Percentiles rank a stretch among this genome's conserved stretches.
phyloP scores from a whole-genome alignment of 352 stramenopile genomes.

The Pythium phragmiticola region DNA sequence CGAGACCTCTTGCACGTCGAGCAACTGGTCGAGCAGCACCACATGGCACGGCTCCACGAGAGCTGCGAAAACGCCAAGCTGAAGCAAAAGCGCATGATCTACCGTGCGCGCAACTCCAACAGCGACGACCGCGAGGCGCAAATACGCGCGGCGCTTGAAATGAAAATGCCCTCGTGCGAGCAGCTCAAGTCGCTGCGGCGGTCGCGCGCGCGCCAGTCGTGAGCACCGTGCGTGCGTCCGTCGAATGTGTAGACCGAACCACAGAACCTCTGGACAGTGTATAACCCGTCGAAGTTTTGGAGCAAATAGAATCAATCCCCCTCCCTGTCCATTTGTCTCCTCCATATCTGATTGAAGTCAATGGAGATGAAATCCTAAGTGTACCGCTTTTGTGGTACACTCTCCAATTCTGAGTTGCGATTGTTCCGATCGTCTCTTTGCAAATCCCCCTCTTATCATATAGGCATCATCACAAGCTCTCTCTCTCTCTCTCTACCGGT shows the following conservation, averaged over 20 bases:
- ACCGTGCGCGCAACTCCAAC: slow-evolving; percentile 75
- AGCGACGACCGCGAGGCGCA: slow-evolving; percentile 71
- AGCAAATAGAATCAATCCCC: slow-evolving; percentile 6
- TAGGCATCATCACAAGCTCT: neutral
- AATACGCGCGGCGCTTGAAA: slow-evolving; percentile 77
- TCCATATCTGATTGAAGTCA: slow-evolving; percentile 8
- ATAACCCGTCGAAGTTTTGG: neutral
- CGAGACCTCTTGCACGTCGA: slow-evolving; percentile 80
- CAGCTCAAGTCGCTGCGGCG: slow-evolving; percentile 67
- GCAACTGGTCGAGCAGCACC: slow-evolving; percentile 85
- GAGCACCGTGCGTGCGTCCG: neutral
- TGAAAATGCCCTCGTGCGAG: slow-evolving; percentile 85
- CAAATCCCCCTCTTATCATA: slow-evolving; percentile 1
- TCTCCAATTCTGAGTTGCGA: neutral
- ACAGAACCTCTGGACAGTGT: slow-evolving; percentile 4
- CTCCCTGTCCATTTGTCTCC: neutral
- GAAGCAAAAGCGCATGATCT: slow-evolving; percentile 88
- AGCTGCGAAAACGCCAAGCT: slow-evolving; percentile 80
- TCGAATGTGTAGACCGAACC: neutral
- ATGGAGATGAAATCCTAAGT: neutral
- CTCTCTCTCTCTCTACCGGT: neutral
- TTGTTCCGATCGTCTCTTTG: slow-evolving; percentile 14
- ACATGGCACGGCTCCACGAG: slow-evolving; percentile 69
- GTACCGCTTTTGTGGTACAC: slow-evolving; percentile 27
- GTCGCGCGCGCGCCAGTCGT: slow-evolving; percentile 51